Evolutionary conservation across 2,329 filamentous ascomycete genomes (phyloP).

Genomic region (Coleophoma cylindrospora): DNA sequence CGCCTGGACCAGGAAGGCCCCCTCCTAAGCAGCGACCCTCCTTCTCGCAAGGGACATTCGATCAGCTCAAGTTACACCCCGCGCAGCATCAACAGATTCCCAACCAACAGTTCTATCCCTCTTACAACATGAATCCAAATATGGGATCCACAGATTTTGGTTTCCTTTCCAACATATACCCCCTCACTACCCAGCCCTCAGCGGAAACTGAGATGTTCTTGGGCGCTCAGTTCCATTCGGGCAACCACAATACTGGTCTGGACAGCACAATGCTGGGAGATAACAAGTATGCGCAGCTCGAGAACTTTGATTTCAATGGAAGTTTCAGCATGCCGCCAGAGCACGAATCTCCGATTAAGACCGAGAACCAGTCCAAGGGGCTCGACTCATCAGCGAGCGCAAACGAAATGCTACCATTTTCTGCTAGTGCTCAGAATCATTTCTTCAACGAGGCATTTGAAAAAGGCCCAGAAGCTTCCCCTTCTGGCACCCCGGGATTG

Average conservation of each 20-base stretch:
- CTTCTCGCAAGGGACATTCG: constrained; percentile 14
- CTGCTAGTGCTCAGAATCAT: neutral
- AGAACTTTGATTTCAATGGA: constrained; percentile 3
- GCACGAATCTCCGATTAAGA: neutral
- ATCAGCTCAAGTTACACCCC: constrained; percentile 6
- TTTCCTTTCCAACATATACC: constrained; percentile 14
- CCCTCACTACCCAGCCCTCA: constrained; percentile 44
- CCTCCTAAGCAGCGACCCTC: constrained; percentile 19
- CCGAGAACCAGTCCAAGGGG: constrained; percentile 10
- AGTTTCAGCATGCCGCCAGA: constrained; percentile 5
- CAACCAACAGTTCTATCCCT: neutral
- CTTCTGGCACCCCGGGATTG: constrained; percentile 7
- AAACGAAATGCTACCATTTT: neutral
- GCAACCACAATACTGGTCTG: constrained; percentile 34
- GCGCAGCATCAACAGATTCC: constrained; percentile 5
- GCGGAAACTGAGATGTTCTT: constrained; percentile 48
- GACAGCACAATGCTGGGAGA: constrained; percentile 38
- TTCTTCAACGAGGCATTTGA: constrained; percentile 12
- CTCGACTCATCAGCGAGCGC: constrained; percentile 16
- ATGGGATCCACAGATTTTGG: constrained; percentile 1
- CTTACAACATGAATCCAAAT: constrained; percentile 7
- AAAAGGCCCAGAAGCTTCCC: neutral
- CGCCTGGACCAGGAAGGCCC: constrained; percentile 7
- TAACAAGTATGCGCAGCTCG: constrained; percentile 14
- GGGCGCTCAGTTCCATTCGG: constrained; percentile 36